Evolutionary conservation across 2,329 filamentous ascomycete species (phyloP).

Genomic region (Alternaria viburni): DNA sequence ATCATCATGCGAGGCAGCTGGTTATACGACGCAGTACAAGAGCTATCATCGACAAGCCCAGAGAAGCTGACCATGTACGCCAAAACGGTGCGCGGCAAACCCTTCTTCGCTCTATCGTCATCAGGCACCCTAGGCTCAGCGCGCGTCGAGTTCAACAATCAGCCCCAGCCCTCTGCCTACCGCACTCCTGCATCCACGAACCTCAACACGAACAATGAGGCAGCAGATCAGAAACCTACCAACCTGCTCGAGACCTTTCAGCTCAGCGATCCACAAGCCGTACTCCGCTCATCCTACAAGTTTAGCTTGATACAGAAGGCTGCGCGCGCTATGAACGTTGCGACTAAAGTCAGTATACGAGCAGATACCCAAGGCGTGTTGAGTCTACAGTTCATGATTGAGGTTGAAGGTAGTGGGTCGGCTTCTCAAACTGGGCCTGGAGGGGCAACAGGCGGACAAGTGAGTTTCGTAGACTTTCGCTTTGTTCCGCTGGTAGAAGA

Average conservation of each 20-base stretch:
- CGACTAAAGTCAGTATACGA: constrained; percentile 89
- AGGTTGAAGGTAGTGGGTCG: constrained; percentile 63
- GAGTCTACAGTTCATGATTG: constrained; percentile 95
- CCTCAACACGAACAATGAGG: constrained; percentile 4
- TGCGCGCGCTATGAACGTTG: constrained; percentile 88
- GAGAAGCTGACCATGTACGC: constrained; percentile 69
- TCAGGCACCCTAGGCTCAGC: constrained; percentile 66
- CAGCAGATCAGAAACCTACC: constrained; percentile 8
- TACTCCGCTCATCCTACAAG: constrained; percentile 71
- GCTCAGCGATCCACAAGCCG: constrained; percentile 51
- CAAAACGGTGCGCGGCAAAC: constrained; percentile 52
- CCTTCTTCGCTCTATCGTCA: constrained; percentile 75
- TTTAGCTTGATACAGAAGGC: constrained; percentile 87
- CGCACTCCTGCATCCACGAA: constrained; percentile 23
- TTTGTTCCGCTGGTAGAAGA: constrained; percentile 74
- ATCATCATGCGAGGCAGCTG: constrained; percentile 87
- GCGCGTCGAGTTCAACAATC: constrained; percentile 64
- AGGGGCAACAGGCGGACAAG: constrained; percentile 53
- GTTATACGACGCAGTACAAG: constrained; percentile 73
- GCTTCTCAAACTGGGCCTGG: background rate
- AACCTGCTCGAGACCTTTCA: constrained; percentile 75
- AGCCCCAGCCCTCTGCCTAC: constrained; percentile 31
- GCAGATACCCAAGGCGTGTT: constrained; percentile 89
- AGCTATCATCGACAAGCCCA: constrained; percentile 73
- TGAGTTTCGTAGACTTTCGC: constrained; percentile 81